A percentile compares a stretch with the other conserved stretches of the same genome.
Evolutionary conservation across 2,329 filamentous ascomycete genomes (phyloP).

Genomic region (Chaetomium sp.): DNA sequence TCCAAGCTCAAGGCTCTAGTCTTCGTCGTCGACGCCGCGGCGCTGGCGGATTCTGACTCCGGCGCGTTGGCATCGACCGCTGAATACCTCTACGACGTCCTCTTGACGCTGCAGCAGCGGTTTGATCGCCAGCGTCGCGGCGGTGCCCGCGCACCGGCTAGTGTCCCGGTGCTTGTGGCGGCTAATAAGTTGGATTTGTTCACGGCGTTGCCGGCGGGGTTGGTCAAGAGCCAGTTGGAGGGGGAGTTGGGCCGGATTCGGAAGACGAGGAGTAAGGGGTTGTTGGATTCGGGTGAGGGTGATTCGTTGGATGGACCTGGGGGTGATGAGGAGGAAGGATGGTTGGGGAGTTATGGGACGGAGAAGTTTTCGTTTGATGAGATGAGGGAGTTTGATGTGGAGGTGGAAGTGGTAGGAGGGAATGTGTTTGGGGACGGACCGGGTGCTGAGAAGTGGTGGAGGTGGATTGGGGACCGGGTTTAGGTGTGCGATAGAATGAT

Average conservation of each 20-base stretch:
- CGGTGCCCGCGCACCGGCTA: constrained; percentile 37
- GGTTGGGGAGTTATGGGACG: constrained; percentile 75
- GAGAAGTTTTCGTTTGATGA: constrained; percentile 72
- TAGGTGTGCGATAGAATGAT: constrained; percentile 29
- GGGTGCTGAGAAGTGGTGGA: constrained; percentile 81
- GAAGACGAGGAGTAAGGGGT: constrained; percentile 66
- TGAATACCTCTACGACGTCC: constrained; percentile 79
- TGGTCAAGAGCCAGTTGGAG: constrained; percentile 72
- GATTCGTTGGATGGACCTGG: constrained; percentile 43
- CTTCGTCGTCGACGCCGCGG: constrained; percentile 82
- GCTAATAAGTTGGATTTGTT: constrained; percentile 97
- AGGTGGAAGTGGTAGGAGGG: constrained; percentile 70
- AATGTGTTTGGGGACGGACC: constrained; percentile 59
- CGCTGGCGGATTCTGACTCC: constrained; percentile 50
- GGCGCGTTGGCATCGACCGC: constrained; percentile 65
- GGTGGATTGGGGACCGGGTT: constrained; percentile 76
- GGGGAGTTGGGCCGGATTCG: constrained; percentile 74
- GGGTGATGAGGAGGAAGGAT: constrained; percentile 71
- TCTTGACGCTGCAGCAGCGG: constrained; percentile 75
- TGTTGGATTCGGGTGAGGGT: constrained; percentile 75
- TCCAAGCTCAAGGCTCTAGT: constrained; percentile 64
- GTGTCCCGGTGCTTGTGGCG: constrained; percentile 72
- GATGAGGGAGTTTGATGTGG: constrained; percentile 76
- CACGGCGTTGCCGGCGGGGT: constrained; percentile 72
- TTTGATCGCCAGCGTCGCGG: constrained; percentile 9